phyloP scores from a whole-genome alignment of 108 stramenopile species.

The Skeletonema costatum region DNA sequence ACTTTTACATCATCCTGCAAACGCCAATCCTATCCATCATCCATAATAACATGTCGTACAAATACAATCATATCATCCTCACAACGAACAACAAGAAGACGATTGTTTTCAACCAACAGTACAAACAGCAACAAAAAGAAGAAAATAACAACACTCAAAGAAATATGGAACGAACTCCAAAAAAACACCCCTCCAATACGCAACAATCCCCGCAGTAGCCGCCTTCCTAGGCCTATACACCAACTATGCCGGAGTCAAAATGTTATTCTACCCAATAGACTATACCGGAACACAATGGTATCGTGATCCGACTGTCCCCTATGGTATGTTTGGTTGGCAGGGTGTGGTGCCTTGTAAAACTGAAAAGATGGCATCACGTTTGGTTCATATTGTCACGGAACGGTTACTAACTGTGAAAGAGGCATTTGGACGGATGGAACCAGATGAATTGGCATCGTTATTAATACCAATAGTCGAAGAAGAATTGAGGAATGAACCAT shows the following conservation, averaged over 20 bases:
- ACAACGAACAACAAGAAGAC: background rate
- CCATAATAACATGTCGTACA: background rate
- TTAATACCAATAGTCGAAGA: slow-evolving; percentile 57
- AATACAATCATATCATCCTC: background rate
- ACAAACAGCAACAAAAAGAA: background rate
- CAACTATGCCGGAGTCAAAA: slow-evolving; percentile 63
- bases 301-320: slow-evolving; percentile 56
- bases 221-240: slow-evolving; percentile 72
- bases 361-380: slow-evolving; percentile 73
- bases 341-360: slow-evolving; percentile 84
- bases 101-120: background rate
- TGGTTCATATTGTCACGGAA: slow-evolving; percentile 71
- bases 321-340: slow-evolving; percentile 82
- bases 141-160: background rate
- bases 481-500: slow-evolving; percentile 38
- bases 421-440: slow-evolving; percentile 68
- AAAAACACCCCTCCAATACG: slow-evolving; percentile 50
- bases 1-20: background rate
- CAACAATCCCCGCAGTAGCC: slow-evolving; percentile 72
- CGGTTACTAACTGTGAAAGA: slow-evolving; percentile 62
- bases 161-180: slow-evolving; percentile 25
- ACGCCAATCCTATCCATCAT: background rate
- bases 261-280: slow-evolving; percentile 82
- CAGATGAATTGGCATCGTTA: slow-evolving; percentile 46
- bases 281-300: slow-evolving; percentile 62